Conservation (phyloP, 208 protist species). For the Crithidia mellificae region DNA sequence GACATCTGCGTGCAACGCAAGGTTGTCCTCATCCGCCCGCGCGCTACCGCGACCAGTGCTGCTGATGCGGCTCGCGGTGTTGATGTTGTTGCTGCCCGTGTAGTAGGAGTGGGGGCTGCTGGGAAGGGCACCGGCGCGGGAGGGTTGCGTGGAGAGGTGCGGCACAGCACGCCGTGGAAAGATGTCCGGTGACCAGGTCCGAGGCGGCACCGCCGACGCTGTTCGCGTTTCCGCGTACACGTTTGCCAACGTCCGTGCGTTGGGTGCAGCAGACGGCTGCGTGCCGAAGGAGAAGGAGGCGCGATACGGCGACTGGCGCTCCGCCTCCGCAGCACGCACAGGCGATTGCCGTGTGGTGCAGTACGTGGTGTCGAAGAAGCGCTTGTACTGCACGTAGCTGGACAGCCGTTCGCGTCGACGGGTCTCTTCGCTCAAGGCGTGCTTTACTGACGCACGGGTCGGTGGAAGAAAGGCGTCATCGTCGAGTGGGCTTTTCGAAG, state of each 20-base stretch:
- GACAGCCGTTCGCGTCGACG: constrained; percentile 1
- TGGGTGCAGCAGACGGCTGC: no score
- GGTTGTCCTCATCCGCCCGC: not conserved
- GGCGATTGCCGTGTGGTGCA: not conserved
- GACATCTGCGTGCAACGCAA: not conserved
- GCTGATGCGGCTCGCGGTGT: no score
- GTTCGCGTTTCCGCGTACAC: not conserved
- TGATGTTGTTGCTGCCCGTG: not conserved
- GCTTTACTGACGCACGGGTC: not conserved
- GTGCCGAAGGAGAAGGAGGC: no score
- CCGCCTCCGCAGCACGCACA: not conserved
- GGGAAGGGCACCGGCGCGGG: not conserved
- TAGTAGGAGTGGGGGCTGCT: not conserved
- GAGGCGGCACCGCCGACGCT: not conserved
- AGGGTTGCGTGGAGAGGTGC: not conserved
- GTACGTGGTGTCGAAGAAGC: constrained; percentile 33
- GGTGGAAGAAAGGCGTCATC: not conserved
- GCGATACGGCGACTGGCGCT: not conserved
- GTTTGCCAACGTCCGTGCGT: no score
- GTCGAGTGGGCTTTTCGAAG: not conserved
- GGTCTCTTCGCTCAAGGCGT: not conserved
- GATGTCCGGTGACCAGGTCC: constrained; percentile 6
- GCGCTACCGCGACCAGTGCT: no score
- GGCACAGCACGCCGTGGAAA: constrained; percentile 3
- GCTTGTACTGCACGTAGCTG: constrained; percentile 33